These are phyloP conservation scores for Dipodascopsis tothii DNA, from an alignment of 805 yeast genomes.

Conservation along the genomic window DNA sequence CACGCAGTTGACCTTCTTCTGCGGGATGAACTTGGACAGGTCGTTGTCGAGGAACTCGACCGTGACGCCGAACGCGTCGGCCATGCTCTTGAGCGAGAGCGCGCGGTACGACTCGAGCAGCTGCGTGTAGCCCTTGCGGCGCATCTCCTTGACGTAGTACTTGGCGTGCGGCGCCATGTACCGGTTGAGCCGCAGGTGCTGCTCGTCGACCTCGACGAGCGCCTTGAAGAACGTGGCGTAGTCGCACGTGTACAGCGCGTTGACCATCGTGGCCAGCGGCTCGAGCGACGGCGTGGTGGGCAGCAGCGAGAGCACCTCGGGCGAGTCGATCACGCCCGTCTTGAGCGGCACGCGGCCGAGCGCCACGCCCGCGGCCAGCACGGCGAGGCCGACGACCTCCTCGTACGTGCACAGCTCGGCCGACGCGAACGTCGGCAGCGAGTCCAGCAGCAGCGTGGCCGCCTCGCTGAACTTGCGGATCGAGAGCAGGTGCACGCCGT, in stretches of 20 bases:
- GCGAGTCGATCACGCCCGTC: conserved; percentile 79
- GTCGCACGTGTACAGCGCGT: conserved; percentile 81
- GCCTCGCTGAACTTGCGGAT: conserved; percentile 83
- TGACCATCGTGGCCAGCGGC: conserved; percentile 75
- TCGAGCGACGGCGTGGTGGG: conserved; percentile 64
- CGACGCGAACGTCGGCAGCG: conserved; percentile 90
- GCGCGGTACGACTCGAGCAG: conserved; percentile 90
- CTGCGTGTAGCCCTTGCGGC: conserved; percentile 92
- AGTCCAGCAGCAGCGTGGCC: conserved; percentile 74
- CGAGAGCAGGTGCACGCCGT: conserved; percentile 75
- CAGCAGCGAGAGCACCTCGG: conserved; percentile 77
- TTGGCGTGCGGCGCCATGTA: conserved; percentile 72
- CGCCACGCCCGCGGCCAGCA: conserved; percentile 77
- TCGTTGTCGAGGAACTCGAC: conserved; percentile 79
- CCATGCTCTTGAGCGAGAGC: conserved; percentile 84
- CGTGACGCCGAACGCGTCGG: conserved; percentile 83
- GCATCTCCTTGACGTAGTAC: conserved; percentile 81
- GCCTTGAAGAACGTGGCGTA: conserved; percentile 71
- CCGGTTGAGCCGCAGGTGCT: conserved; percentile 53
- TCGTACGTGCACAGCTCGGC: conserved; percentile 84
- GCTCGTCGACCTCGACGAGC: conserved; percentile 68
- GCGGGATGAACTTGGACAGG: conserved; percentile 83
- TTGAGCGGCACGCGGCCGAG: conserved; percentile 80
- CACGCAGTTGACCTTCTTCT: conserved; percentile 87
- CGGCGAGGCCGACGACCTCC: conserved; percentile 79